Conservation (phyloP, 768 basidiomycete genomes). For the Macrolepiota albuminosa region DNA sequence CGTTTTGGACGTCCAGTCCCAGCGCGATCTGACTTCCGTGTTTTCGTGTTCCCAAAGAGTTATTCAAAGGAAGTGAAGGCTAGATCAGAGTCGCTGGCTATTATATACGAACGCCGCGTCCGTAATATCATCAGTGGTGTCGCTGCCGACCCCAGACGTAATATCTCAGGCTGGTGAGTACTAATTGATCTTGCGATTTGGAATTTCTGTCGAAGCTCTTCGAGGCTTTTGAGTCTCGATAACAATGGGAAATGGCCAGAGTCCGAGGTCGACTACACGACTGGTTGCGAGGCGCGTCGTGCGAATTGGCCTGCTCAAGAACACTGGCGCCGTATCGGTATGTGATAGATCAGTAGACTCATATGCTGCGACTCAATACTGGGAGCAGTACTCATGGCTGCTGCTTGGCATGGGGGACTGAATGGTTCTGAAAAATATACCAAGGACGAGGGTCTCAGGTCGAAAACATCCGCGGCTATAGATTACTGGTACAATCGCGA, state of each 20-base stretch:
- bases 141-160: background rate
- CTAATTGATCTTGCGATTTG: background rate
- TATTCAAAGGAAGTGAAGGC: conserved; percentile 31
- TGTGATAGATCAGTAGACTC: conserved; percentile 7
- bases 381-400: conserved; percentile 38
- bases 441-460: conserved; percentile 26
- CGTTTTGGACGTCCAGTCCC: background rate
- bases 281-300: conserved; percentile 44
- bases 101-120: conserved; percentile 15
- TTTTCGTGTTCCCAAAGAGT: background rate
- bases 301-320: conserved; percentile 57
- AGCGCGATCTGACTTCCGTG: background rate
- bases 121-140: conserved; percentile 11
- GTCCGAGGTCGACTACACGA: conserved; percentile 40
- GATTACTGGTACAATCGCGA: conserved; percentile 50
- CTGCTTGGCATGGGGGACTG: conserved; percentile 48
- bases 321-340: conserved; percentile 46
- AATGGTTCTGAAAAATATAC: conserved; percentile 31
- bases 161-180: conserved; percentile 16
- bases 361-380: background rate
- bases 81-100: conserved; percentile 13
- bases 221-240: conserved; percentile 16
- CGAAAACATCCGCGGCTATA: conserved; percentile 35
- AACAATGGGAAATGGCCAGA: conserved; percentile 40
- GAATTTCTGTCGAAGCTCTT: background rate